Percentiles rank a stretch among this genome's conserved stretches.
These are phyloP conservation scores for Sugiyamaella paludigena DNA, from an alignment of 1,139 yeast species.

Conservation along the genomic window DNA sequence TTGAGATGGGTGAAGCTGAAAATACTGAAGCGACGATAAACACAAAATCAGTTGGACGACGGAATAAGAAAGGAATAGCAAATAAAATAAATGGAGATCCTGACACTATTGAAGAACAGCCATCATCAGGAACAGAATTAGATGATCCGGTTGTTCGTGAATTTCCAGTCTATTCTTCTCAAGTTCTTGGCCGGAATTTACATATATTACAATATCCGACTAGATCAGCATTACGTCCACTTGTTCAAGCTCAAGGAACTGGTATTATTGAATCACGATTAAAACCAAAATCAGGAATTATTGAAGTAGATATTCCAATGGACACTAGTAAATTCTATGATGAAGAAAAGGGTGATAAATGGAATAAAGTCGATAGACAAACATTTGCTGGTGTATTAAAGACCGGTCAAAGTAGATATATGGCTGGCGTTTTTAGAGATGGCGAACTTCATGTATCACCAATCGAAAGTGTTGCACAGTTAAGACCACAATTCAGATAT, in stretches of 20 bases:
- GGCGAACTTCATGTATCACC: conserved; percentile 63
- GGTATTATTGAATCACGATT: conserved; percentile 52
- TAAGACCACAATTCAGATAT: conserved; percentile 78
- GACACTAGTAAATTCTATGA: conserved; percentile 66
- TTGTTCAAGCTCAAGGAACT: conserved; percentile 42
- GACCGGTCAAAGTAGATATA: conserved; percentile 51
- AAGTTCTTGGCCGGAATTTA: conserved; percentile 36
- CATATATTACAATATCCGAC: conserved; percentile 72
- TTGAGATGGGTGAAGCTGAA: conserved; percentile 4
- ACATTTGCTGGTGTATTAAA: conserved; percentile 55
- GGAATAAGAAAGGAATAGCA: conserved; percentile 5
- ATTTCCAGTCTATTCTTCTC: conserved; percentile 59
- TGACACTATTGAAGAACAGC: conserved; percentile 8
- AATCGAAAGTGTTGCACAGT: conserved; percentile 65
- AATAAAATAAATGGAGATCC: background rate
- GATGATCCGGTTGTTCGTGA: conserved; percentile 80
- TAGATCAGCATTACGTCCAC: conserved; percentile 52
- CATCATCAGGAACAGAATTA: background rate
- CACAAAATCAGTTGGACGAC: background rate
- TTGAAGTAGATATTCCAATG: conserved; percentile 73
- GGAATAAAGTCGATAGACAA: conserved; percentile 61
- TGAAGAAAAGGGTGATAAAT: conserved; percentile 55
- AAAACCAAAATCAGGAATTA: conserved; percentile 56
- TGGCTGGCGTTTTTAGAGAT: conserved; percentile 50
- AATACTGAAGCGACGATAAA: background rate